phyloP scores from a whole-genome alignment of 768 basidiomycete species.

The Amanita pallidorosea region DNA sequence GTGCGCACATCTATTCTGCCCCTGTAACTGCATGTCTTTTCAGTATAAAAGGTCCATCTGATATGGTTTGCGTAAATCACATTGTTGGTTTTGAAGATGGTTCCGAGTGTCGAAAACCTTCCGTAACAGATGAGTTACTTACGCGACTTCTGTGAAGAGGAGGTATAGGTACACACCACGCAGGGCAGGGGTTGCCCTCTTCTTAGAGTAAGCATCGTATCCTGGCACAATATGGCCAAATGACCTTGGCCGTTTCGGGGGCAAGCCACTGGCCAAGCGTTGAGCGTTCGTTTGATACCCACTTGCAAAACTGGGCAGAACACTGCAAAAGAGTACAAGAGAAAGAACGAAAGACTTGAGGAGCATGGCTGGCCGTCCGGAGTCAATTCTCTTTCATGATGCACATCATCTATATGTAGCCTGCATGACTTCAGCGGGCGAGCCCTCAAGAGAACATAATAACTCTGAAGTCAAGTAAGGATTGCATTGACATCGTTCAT shows the following conservation, averaged over 20 bases:
- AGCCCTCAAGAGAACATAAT: neutral
- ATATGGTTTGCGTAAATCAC: neutral
- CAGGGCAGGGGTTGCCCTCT: constrained; percentile 16
- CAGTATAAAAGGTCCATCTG: neutral
- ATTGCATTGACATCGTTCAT: too few relatives aligned
- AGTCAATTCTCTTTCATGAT: neutral
- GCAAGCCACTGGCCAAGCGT: constrained; percentile 34
- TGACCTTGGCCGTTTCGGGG: constrained; percentile 24
- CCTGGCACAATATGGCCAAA: constrained; percentile 20
- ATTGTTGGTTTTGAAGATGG: neutral
- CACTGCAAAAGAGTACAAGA: constrained; percentile 13
- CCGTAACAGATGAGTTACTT: neutral
- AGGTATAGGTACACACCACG: constrained; percentile 16
- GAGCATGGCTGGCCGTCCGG: neutral
- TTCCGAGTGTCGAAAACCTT: neutral
- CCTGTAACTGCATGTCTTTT: constrained; percentile 13
- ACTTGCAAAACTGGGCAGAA: constrained; percentile 11
- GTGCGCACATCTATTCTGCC: constrained; percentile 28
- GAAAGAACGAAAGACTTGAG: constrained; percentile 14
- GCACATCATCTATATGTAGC: neutral
- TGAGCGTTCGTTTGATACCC: constrained; percentile 27
- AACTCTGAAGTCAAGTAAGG: too few relatives aligned
- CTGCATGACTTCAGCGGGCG: neutral
- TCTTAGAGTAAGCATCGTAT: constrained; percentile 4
- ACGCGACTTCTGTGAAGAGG: neutral